Conservation (phyloP, 306 rosid genomes). For the Cucumis cinereus region DNA sequence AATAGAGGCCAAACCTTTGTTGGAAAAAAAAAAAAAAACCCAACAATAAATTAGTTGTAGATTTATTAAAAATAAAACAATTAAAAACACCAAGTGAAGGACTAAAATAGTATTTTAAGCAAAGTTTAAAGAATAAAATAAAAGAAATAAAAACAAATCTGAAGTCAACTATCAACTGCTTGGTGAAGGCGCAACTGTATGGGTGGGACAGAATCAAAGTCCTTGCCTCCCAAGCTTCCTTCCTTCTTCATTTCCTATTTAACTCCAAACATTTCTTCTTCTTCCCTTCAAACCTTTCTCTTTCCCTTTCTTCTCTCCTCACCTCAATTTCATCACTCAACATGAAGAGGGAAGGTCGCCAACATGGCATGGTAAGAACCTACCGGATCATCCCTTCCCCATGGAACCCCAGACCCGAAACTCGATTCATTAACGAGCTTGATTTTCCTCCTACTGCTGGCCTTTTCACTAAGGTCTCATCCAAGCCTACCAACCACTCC, state of each 20-base stretch:
- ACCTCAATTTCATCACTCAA: neutral
- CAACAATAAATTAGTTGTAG: too few species aligned
- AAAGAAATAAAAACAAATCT: neutral
- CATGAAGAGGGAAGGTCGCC: slow-evolving; percentile 83
- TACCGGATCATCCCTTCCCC: slow-evolving; percentile 26
- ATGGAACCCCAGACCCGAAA: slow-evolving; percentile 28
- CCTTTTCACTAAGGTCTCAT: slow-evolving; percentile 36
- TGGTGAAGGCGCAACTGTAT: slow-evolving; percentile 20
- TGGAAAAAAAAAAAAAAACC: too few species aligned
- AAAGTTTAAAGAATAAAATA: neutral
- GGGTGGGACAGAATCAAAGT: neutral
- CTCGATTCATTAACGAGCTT: slow-evolving; percentile 19
- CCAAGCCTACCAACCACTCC: slow-evolving; percentile 70
- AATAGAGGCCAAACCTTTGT: too few species aligned
- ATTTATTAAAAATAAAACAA: too few species aligned
- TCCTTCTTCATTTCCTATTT: neutral
- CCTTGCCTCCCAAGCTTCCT: slow-evolving; percentile 42
- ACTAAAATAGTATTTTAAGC: neutral
- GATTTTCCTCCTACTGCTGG: slow-evolving; percentile 48
- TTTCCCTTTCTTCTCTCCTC: neutral
- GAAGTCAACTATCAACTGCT: slow-evolving; percentile 7
- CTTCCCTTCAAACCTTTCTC: neutral
- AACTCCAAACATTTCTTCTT: neutral
- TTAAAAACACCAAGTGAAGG: too few species aligned
- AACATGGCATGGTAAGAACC: slow-evolving; percentile 67